phyloP scores from a whole-genome alignment of 2,329 filamentous ascomycete genomes.

The Aspergillus proliferans region DNA sequence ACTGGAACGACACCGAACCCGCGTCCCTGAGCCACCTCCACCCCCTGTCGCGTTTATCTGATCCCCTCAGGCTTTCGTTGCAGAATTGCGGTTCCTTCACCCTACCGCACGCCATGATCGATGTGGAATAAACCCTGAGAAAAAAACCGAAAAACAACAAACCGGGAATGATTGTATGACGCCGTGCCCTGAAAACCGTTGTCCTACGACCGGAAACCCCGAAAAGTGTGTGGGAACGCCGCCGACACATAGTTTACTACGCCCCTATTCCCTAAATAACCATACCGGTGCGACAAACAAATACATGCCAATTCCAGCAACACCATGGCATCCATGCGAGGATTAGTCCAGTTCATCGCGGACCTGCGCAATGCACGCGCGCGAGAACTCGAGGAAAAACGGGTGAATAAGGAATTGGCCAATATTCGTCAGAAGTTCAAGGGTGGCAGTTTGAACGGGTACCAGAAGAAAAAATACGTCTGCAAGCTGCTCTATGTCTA shows the following conservation, averaged over 20 bases:
- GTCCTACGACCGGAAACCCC: neutral
- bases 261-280: neutral
- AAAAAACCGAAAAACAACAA: neutral
- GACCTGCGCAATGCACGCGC: conserved; percentile 92
- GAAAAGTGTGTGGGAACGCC: neutral
- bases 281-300: neutral
- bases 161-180: conserved; percentile 28
- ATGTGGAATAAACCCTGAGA: conserved; percentile 15
- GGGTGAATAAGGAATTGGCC: conserved; percentile 98
- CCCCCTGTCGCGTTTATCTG: conserved; percentile 2
- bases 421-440: conserved; percentile 99
- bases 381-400: conserved; percentile 93
- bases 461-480: conserved; percentile 99
- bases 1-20: neutral
- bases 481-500: conserved; percentile 99
- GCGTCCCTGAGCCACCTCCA: neutral
- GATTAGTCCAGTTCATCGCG: conserved; percentile 96
- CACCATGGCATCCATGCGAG: conserved; percentile 49
- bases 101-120: conserved; percentile 14
- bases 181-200: conserved; percentile 3
- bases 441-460: conserved; percentile 86
- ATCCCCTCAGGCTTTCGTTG: conserved; percentile 1
- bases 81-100: neutral
- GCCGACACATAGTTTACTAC: conserved; percentile 1
- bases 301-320: conserved; percentile 4